Evolutionary conservation across 2,329 filamentous ascomycete genomes (phyloP), one percentile per base, ranked within the genome.

Genomic region (Chaetomium strumarium): DNA sequence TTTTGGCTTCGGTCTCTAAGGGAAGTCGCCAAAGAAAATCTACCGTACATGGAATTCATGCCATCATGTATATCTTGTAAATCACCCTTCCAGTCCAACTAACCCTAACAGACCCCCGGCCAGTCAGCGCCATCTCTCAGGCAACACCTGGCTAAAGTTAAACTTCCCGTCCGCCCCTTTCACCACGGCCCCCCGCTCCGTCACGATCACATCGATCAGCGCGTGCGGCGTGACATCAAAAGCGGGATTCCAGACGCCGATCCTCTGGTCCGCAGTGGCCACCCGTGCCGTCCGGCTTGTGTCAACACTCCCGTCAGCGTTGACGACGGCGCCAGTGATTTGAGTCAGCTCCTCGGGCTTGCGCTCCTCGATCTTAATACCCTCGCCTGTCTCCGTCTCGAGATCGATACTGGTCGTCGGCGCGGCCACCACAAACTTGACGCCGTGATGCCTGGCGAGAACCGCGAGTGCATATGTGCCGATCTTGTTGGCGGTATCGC

Each of bases 401-500:
- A 96, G 74, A 65, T 99, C 93, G 61, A 99, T 93, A 52, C 90
- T 96, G 2, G 93, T 99, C 7, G 91, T 88, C 0, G 93, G 93
- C 0, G 93, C 93, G 0, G 93, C 93, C 30, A 99, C 91, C 10
- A 99, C 79, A 67, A 99, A 99, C 69, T 92, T 95, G 64, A 97
- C 79, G 16, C 88, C 88, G 64, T 99, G 93, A 64, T 91, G 77
- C 59, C 80, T 84, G 19, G 93, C 93, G 30, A 96, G 78, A n/a
- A 97, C 90, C 3, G 93, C 90, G 4, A 99, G 79, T 50, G 85
- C 80, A 68, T 99, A 97, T 0, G 93, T 99, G 47, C 93, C 93
- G 56, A 99, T 95, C 75, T 99, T 99, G 75, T 99, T 99, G 51
- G 93, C 93, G 0, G 93, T 97, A 71, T 99, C 93, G 30, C 93